phyloP scores from a whole-genome alignment of 2,329 filamentous ascomycete genomes.

The Calonectria naviculata region DNA sequence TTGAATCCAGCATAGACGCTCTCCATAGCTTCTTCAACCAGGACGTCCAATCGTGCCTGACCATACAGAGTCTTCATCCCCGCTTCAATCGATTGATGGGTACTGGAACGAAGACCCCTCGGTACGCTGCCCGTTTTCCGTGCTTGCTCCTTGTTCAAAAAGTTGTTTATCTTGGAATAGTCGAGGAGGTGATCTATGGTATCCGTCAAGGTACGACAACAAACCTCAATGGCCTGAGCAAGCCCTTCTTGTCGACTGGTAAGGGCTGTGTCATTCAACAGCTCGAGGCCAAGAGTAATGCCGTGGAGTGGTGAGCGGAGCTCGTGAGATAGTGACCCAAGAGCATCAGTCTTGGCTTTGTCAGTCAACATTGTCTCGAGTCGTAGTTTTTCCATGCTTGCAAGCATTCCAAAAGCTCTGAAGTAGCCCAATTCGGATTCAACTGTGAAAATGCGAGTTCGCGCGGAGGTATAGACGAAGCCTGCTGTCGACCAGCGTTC shows the following conservation, averaged over 20 bases:
- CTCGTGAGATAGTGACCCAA: conserved; percentile 71
- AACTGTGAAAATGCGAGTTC: conserved; percentile 55
- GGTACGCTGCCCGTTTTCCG: neutral
- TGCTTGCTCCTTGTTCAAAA: conserved; percentile 22
- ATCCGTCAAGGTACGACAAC: conserved; percentile 62
- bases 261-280: conserved; percentile 63
- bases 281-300: conserved; percentile 64
- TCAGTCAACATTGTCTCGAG: conserved; percentile 51
- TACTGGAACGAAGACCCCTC: neutral
- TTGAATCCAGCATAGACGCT: conserved; percentile 59
- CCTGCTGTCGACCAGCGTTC: conserved; percentile 61
- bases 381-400: conserved; percentile 66
- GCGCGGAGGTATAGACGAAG: conserved; percentile 59
- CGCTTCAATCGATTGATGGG: conserved; percentile 7
- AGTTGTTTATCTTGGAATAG: conserved; percentile 65
- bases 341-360: conserved; percentile 66
- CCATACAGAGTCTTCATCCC: conserved; percentile 32
- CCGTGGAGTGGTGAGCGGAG: conserved; percentile 71
- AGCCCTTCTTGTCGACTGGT: conserved; percentile 58
- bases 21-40: conserved; percentile 60
- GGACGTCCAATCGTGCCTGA: conserved; percentile 49
- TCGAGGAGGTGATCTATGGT: conserved; percentile 65
- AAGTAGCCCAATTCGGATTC: conserved; percentile 63
- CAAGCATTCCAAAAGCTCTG: conserved; percentile 62
- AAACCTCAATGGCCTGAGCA: conserved; percentile 61